Base-by-base conservation (phyloP, 495 filamentous ascomycete species). In the Letharia lupina region DNA sequence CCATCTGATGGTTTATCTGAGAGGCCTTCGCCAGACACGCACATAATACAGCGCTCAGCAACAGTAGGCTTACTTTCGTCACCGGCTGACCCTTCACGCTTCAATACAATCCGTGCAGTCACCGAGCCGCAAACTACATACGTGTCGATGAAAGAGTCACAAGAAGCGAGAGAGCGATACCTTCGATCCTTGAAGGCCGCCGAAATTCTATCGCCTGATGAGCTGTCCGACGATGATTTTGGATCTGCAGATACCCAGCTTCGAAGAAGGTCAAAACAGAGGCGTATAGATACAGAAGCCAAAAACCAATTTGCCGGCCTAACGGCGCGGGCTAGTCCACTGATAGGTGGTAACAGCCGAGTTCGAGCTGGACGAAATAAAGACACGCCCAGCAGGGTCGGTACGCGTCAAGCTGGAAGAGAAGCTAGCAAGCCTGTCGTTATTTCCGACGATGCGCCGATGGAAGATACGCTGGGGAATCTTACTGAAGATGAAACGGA, bases 401-500 rank as follows among this genome's bases (percentile, higher is more conserved):
- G 37, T 20, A 56, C 44, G 42, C 47, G 39, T 37, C 42, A 61
- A 37, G 56, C 61, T 40, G 58, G 65, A 20, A 66, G 28, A 41
- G 15, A 56, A 47, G 56, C 42, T 16, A 63, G 50, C 45, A 65
- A 72, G 42, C 52, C 66, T 13, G 56, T 68, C 9, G 42, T 70
- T 39, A 69, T 68, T 65, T 72, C 70, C 0, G 72, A 69, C 62
- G 59, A 68, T 60, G 54, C 66, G 1, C 64, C 59, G 13, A 57
- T 62, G 33, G 69, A 68, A 23, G 74, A 64, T 31, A 39, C 35
- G 18, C 62, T 48, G 18, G 65, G 61, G 2, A 73, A 70, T 39
- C 68, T 69, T 13, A 83, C 79, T 33, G 81, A 83, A 70, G 81
- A 80, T 64, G 81, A 83, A 68, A 83, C 81, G 1, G 81, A 83